Percentiles rank a stretch among this genome's conserved stretches.
These are phyloP conservation scores for Exophiala alcalophila DNA, from an alignment of 2,329 filamentous ascomycete genomes.

Conservation along the genomic window DNA sequence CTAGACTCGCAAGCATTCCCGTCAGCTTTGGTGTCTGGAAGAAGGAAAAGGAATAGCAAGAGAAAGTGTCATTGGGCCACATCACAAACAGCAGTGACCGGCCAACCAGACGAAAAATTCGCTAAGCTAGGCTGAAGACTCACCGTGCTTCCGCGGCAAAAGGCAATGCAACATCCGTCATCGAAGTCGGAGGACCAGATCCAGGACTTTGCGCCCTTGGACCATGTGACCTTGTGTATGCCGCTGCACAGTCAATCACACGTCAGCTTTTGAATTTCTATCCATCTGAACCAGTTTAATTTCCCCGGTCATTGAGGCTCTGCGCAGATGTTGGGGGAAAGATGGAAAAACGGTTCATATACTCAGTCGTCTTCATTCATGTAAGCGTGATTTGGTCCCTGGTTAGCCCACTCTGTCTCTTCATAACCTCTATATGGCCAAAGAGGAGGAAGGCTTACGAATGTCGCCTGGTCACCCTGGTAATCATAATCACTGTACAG, in stretches of 20 bases:
- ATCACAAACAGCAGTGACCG: too few relatives aligned
- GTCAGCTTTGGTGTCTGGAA: background rate
- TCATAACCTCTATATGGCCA: too few relatives aligned
- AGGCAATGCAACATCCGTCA: slow-evolving; percentile 19
- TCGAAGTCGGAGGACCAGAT: slow-evolving; percentile 9
- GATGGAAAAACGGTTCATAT: too few relatives aligned
- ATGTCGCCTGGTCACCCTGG: slow-evolving; percentile 11
- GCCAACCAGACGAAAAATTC: too few relatives aligned
- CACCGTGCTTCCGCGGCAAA: slow-evolving; percentile 15
- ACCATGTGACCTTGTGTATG: slow-evolving; percentile 11
- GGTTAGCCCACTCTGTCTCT: too few relatives aligned
- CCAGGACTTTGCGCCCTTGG: slow-evolving; percentile 11
- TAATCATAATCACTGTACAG: slow-evolving; percentile 14
- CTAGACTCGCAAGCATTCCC: background rate
- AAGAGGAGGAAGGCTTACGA: background rate
- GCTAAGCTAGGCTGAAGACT: background rate
- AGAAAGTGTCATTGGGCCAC: too few relatives aligned
- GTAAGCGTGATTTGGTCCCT: too few relatives aligned
- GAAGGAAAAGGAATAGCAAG: background rate
- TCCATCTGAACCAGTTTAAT: too few relatives aligned
- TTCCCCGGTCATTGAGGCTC: too few relatives aligned
- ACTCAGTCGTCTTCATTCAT: too few relatives aligned
- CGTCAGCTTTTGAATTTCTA: too few relatives aligned
- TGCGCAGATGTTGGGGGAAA: too few relatives aligned
- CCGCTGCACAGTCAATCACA: slow-evolving; percentile 1